Base-by-base conservation (phyloP, 2,329 filamentous ascomycete species). In the Coniochaeta prunicola region DNA sequence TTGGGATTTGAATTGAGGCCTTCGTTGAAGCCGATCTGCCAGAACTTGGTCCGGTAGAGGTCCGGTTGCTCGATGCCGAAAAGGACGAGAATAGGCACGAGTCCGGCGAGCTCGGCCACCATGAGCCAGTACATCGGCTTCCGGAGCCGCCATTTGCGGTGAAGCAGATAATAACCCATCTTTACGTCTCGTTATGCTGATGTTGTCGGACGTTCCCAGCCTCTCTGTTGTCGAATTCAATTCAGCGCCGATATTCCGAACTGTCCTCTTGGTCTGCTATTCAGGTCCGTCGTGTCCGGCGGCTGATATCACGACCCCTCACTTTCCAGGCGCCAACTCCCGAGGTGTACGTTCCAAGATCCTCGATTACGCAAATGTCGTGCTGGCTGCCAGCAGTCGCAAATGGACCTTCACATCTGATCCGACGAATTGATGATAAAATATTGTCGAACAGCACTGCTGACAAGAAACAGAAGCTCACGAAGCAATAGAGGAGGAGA, bases 61-160 rank as follows among this genome's bases (percentile, higher is more conserved):
- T 92, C 82, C 17, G 89, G 89, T 64, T 89, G 85, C 34, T 88
- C 82, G 66, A 92, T 84, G 64, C 85, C 88, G 69, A 89, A 90
- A 57, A 92, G 79, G 38, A 89, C 80, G 63, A 93, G 80, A 56
- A 83, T 75, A 17, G 85, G 80, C 59, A 93, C 77, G 26, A 86
- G 83, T 62, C 86, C 80, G 38, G 76, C 73, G 57, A 92, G 79
- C 74, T 93, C 90, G 57, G 85, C 68, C 56, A 83, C 67, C 76
- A 92, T 83, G 63, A 90, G 76, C 68, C 72, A 83, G 79, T 75
- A 87, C 77, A 80, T 85, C 68, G 71, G 83, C 72, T 70, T 80
- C 71, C 71, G 81, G 74, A 74, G 79, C 73, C 71, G 83, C 82
- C 82, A 85, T 71, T 76, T 74, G 64, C 82, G 82, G 62, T 80